Conservation (phyloP, 768 basidiomycete species). For the Russula sp. region DNA sequence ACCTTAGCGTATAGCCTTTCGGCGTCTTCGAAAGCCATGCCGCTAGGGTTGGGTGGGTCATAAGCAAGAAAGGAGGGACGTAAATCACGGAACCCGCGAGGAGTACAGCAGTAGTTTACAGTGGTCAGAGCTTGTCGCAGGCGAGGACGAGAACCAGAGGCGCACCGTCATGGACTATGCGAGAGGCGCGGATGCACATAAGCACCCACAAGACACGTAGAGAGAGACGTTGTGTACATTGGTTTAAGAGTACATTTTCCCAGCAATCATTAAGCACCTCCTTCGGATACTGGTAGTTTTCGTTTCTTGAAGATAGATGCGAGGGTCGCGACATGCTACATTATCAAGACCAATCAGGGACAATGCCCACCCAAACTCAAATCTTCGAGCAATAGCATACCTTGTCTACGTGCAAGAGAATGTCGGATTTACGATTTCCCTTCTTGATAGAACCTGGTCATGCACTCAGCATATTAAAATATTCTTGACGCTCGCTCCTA, state of each 20-base stretch:
- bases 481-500: neutral
- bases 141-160: constrained; percentile 1
- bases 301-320: constrained; percentile 53
- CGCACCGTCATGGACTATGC: constrained; percentile 74
- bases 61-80: neutral
- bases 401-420: constrained; percentile 86
- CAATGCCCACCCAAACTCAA: neutral
- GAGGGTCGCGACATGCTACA: constrained; percentile 70
- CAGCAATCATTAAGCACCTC: constrained; percentile 73
- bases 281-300: constrained; percentile 75
- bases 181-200: constrained; percentile 39
- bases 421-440: constrained; percentile 94
- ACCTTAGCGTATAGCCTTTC: constrained; percentile 82
- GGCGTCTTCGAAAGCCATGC: constrained; percentile 96
- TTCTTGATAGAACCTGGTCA: constrained; percentile 83
- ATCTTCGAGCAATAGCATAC: constrained; percentile 33
- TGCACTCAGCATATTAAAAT: neutral
- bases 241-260: constrained; percentile 89
- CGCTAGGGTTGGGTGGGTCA: constrained; percentile 39
- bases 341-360: neutral
- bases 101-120: constrained; percentile 37
- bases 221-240: constrained; percentile 48
- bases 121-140: neutral
- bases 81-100: constrained; percentile 65
- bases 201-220: constrained; percentile 33